Base-by-base conservation (phyloP, 2,329 filamentous ascomycete species). In the Penicillium oxalicum region DNA sequence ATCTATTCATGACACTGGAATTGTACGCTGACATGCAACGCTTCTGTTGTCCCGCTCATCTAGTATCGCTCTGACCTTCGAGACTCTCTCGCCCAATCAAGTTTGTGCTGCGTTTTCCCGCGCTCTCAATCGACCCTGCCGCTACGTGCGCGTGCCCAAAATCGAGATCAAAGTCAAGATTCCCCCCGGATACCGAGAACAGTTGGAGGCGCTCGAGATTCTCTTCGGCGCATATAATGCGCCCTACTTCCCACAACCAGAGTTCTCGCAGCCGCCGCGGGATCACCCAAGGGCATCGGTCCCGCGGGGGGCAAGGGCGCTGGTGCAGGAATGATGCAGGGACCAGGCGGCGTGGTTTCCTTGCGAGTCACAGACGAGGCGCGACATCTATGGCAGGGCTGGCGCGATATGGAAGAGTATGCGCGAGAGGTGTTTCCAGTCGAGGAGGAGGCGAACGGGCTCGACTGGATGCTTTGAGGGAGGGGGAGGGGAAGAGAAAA, bases 381-480 rank as follows among this genome's bases (percentile, higher is more conserved):
- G 1, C 75, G 91, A 53, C 79, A 86, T 59, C 74, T 98, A 25
- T 97, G 93, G 93, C 88, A 95, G 65, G 93, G 90, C 4, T 89
- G 89, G 57, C 79, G 93, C 47, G 87, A 88, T 28, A 79, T 97
- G 58, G 90, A 96, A 65, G 93, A 97, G 70, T 98, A 97, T 67
- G 91, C 91, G 1, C 79, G 87, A 42, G 93, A 97, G 67, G 90
- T 94, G 27, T 97, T 97, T 61, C 88, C 89, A 0, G 79, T 96
- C 9, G 93, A 98, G 69, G 93, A 98, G 71, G 86, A 91, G 59
- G 89, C 90, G 29, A 97, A 97, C 66, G 91, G 91, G 4, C 73
- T 93, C 63, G 88, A 86, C 12, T 98, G 93, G 93, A 97, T 96
- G 91, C 55, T 72, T 45, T 72, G 51, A 54, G 26, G 12, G 5